Conservation (phyloP, 805 yeast genomes). For the Lachancea nothofagi region DNA sequence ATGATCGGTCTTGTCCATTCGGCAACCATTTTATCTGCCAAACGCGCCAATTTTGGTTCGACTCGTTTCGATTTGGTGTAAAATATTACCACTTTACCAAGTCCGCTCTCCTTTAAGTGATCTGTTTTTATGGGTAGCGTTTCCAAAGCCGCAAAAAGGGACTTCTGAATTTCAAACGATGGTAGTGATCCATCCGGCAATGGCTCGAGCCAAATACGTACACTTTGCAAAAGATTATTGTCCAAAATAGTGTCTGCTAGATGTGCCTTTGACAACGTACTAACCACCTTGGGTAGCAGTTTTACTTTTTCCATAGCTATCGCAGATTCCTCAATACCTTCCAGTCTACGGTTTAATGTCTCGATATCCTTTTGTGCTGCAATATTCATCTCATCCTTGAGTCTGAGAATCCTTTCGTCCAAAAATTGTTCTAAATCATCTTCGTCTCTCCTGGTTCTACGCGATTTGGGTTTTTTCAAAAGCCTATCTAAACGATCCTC, state of each 20-base stretch:
- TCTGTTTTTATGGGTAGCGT: constrained; percentile 90
- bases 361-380: constrained; percentile 75
- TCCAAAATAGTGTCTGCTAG: constrained; percentile 90
- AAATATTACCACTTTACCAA: constrained; percentile 89
- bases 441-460: constrained; percentile 70
- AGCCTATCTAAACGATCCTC: constrained; percentile 80
- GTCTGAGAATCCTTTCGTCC: constrained; percentile 77
- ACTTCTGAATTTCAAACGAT: constrained; percentile 93
- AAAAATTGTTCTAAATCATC: constrained; percentile 93
- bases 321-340: constrained; percentile 30
- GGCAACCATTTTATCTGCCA: constrained; percentile 86
- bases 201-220: constrained; percentile 96
- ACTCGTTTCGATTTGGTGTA: constrained; percentile 88
- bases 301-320: constrained; percentile 62
- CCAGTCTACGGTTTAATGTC: constrained; percentile 39
- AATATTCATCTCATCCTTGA: constrained; percentile 85
- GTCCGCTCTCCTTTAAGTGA: constrained; percentile 88
- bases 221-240: constrained; percentile 87
- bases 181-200: constrained; percentile 97
- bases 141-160: constrained; percentile 65
- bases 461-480: constrained; percentile 55
- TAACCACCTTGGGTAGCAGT: constrained; percentile 72
- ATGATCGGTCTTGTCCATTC: constrained; percentile 98
- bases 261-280: constrained; percentile 70
- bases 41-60: constrained; percentile 77